Conservation (phyloP, 495 filamentous ascomycete genomes). For the Aspergillus kassunensis region DNA sequence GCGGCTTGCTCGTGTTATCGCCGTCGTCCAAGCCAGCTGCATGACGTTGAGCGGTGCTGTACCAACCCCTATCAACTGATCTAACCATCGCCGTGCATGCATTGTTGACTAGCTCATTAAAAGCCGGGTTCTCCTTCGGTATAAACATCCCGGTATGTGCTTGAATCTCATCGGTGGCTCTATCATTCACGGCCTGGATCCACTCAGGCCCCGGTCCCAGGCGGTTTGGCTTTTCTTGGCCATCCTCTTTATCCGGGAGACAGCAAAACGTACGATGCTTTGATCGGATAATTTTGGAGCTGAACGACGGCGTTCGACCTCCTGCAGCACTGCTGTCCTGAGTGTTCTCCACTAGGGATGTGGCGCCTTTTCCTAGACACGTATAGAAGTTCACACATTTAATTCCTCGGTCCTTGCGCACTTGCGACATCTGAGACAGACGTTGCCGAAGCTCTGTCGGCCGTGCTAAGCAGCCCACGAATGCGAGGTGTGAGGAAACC, state of each 20-base stretch:
- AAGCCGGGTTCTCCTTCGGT: constrained; percentile 74
- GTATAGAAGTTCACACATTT: constrained; percentile 83
- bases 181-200: constrained; percentile 69
- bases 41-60: constrained; percentile 29
- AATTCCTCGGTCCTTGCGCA: constrained; percentile 53
- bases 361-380: constrained; percentile 63
- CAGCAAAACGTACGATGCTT: constrained; percentile 79
- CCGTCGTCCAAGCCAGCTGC: constrained; percentile 11
- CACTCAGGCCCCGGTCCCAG: constrained; percentile 45
- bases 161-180: constrained; percentile 68
- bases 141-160: constrained; percentile 91
- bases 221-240: constrained; percentile 15
- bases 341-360: constrained; percentile 35
- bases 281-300: constrained; percentile 38
- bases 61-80: constrained; percentile 45
- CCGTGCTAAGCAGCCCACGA: constrained; percentile 82
- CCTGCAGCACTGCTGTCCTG: constrained; percentile 17
- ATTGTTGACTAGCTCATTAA: constrained; percentile 60
- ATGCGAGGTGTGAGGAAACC: constrained; percentile 91
- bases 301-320: constrained; percentile 26
- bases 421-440: constrained; percentile 49
- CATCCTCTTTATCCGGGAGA: constrained; percentile 58
- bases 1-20: constrained; percentile 11
- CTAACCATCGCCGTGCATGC: constrained; percentile 58
- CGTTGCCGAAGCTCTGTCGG: constrained; percentile 70